These are phyloP conservation scores for Parafenestella ontariensis DNA, from an alignment of 2,329 filamentous ascomycete species.

Conservation along the genomic window DNA sequence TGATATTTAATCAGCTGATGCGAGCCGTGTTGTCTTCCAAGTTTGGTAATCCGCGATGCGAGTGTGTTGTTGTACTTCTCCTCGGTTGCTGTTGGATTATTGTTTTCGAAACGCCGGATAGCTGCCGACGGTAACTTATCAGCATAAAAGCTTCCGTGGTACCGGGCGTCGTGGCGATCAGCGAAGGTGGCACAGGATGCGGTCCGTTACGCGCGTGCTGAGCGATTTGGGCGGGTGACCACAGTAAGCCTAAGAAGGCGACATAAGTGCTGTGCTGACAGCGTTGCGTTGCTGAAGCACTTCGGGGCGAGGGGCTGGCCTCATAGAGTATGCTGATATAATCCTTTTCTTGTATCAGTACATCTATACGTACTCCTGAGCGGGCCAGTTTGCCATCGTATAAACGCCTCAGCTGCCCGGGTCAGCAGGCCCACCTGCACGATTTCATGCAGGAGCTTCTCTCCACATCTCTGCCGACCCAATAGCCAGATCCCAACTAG, in stretches of 20 bases:
- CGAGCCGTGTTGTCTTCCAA: slow-evolving; percentile 1
- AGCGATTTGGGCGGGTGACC: slow-evolving; percentile 13
- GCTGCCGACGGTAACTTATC: slow-evolving; percentile 2
- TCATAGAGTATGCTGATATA: slow-evolving; percentile 5
- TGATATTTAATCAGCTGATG: slow-evolving; percentile 6
- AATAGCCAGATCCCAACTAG: slow-evolving; percentile 24
- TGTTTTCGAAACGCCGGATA: not conserved
- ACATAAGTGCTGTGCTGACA: slow-evolving; percentile 16
- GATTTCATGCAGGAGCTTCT: slow-evolving; percentile 28
- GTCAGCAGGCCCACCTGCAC: slow-evolving; percentile 32
- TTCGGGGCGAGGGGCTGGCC: not conserved
- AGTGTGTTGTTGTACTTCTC: slow-evolving; percentile 2
- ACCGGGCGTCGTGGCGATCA: slow-evolving; percentile 9
- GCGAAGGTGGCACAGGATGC: slow-evolving; percentile 17
- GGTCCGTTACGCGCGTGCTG: slow-evolving; percentile 14
- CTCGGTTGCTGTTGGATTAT: not conserved
- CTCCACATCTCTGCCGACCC: slow-evolving; percentile 16
- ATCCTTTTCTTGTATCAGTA: slow-evolving; percentile 5
- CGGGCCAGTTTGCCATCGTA: slow-evolving; percentile 4
- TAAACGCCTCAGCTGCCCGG: slow-evolving; percentile 28
- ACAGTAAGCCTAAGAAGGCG: slow-evolving; percentile 31
- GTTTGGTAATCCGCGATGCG: slow-evolving; percentile 11
- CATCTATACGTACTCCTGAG: slow-evolving; percentile 3
- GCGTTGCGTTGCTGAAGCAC: not conserved
- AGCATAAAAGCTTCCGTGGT: not conserved